phyloP scores from a whole-genome alignment of 169 alveolate species.

The Cryptosporidium muris region DNA sequence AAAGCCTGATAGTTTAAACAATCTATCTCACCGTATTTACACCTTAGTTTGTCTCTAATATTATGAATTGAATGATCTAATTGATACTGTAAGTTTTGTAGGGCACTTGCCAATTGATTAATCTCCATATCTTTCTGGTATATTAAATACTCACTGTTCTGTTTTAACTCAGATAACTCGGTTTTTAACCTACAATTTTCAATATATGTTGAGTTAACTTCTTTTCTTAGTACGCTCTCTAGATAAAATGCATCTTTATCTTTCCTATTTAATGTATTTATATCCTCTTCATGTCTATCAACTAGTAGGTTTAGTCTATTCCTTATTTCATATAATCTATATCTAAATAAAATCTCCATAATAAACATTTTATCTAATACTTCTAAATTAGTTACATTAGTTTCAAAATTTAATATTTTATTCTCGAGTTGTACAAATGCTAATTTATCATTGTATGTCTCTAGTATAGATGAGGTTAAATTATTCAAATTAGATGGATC shows the following conservation, averaged over 20 bases:
- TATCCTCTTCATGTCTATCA: conserved; percentile 41
- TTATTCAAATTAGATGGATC: too few species aligned
- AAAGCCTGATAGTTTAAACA: too few species aligned
- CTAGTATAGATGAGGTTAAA: too few species aligned
- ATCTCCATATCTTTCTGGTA: conserved; percentile 41
- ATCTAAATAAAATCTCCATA: conserved; percentile 42
- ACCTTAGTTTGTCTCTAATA: conserved; percentile 28
- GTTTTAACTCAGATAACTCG: not conserved
- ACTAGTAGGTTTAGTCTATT: conserved; percentile 19
- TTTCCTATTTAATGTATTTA: conserved; percentile 33
- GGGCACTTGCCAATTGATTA: conserved; percentile 12
- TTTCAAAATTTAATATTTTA: conserved; percentile 19
- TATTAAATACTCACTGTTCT: conserved; percentile 5
- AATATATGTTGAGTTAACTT: conserved; percentile 31
- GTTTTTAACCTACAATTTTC: conserved; percentile 26
- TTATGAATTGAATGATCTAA: conserved; percentile 39
- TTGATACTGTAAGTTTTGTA: conserved; percentile 38
- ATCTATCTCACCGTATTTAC: conserved; percentile 29
- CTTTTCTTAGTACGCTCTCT: conserved; percentile 42
- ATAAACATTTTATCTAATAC: conserved; percentile 30
- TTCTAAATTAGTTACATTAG: not conserved
- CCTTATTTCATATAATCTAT: conserved; percentile 25
- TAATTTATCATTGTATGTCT: conserved; percentile 31
- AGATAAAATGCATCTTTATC: conserved; percentile 58
- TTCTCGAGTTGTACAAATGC: conserved; percentile 22